Evolutionary conservation across 2,329 filamentous ascomycete genomes (phyloP), one percentile per base, ranked within the genome.

Genomic region (Botrytis fabae): DNA sequence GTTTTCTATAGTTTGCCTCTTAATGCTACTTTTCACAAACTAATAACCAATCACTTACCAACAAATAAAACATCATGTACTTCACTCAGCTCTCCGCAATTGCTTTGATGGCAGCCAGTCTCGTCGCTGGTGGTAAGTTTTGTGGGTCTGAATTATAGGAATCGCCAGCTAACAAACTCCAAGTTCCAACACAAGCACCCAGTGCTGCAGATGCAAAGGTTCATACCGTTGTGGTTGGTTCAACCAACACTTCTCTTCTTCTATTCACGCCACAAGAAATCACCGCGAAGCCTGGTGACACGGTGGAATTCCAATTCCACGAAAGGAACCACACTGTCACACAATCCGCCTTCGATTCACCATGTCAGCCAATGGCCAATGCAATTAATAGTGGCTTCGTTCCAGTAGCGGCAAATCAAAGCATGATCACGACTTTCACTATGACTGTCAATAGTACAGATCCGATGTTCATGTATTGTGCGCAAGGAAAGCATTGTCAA

Each of bases 401-500:
- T 84, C 89, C 2, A 90, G 90, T 89, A 83, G 88, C 89, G 75
- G 90, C 89, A 60, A 85, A 85, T 5, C 78, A 82, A 73, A 85
- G 84, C 75, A 79, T 82, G 44, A 78, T 82, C 75, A 84, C 85
- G 80, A 86, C 90, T 74, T 88, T 92, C 48, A 90, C 91, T 73
- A 84, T 95, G 78, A 86, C 86, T 81, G 84, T 96, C 82, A 91
- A 90, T 79, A 85, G 89, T 82, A 88, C 86, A 65, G 90, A 86
- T 70, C 93, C 93, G 44, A 85, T 95, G 76, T 95, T 93, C 92
- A 84, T 93, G 76, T 95, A 92, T 86, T 95, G 93, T 84, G 89
- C 89, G 38, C 91, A 94, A 81, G 89, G 81, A 65, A 88, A 86
- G 79, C 93, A 96, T 84, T 96, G 93, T 82, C 88, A 94, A 72